A percentile compares a stretch with the other conserved stretches of the same genome.
Evolutionary conservation across 1,139 yeast genomes (phyloP).

Genomic region (Protomyces macrosporus): DNA sequence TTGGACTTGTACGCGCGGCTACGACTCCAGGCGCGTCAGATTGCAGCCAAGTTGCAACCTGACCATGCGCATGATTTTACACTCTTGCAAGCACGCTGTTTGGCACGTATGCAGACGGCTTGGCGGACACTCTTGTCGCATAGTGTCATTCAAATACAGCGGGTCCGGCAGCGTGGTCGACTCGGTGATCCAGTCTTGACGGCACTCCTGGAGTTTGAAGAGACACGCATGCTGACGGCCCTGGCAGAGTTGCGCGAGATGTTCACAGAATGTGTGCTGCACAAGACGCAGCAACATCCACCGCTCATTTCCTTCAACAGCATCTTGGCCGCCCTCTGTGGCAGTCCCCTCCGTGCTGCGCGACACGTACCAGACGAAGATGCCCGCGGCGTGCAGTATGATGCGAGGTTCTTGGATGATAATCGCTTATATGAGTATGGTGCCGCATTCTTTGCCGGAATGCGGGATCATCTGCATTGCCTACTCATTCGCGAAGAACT

Average conservation of each 20-base stretch:
- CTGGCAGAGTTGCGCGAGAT: not conserved
- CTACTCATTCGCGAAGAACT: conserved; percentile 5
- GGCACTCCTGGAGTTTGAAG: conserved; percentile 13
- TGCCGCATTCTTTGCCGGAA: not conserved
- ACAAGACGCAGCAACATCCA: conserved; percentile 5
- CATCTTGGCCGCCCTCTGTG: conserved; percentile 8
- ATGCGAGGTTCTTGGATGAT: conserved; percentile 1
- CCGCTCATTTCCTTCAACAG: conserved; percentile 9
- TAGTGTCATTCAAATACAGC: conserved; percentile 7
- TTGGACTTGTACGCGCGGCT: not conserved
- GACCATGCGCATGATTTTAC: conserved; percentile 4
- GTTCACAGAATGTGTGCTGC: conserved; percentile 1
- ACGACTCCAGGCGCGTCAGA: not conserved
- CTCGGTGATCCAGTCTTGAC: not conserved
- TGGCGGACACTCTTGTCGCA: conserved; percentile 15
- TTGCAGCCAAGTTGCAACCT: not conserved
- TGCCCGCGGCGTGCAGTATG: conserved; percentile 8
- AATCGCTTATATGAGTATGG: conserved; percentile 10
- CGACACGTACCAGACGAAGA: conserved; percentile 3
- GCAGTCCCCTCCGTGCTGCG: conserved; percentile 16
- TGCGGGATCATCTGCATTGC: conserved; percentile 10
- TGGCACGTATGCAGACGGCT: conserved; percentile 7
- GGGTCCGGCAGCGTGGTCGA: conserved; percentile 4
- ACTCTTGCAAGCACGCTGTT: not conserved
- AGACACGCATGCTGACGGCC: not conserved